Evolutionary conservation across 345 rosid species (phyloP).

Genomic region (Corchorus olitorius): DNA sequence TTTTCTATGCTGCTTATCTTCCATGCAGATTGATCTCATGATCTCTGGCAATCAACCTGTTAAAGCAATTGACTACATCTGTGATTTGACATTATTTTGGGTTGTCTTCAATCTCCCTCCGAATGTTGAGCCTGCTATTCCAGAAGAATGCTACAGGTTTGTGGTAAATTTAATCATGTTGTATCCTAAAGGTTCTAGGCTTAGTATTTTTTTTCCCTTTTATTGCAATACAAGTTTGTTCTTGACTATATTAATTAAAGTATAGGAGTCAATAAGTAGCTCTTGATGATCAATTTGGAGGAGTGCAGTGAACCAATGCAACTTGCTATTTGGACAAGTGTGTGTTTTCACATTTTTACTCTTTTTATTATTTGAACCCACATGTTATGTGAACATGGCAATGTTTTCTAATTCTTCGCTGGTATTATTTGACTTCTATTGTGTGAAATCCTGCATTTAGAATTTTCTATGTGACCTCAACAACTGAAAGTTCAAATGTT

Average conservation of each 20-base stretch:
- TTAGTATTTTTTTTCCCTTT: background rate
- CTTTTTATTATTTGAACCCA: background rate
- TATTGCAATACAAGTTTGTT: background rate
- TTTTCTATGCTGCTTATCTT: slow-evolving; percentile 26
- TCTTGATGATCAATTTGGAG: background rate
- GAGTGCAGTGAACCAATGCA: background rate
- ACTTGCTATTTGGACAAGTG: background rate
- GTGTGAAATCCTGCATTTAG: background rate
- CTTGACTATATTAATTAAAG: background rate
- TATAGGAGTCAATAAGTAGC: background rate
- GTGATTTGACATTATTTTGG: slow-evolving; percentile 64
- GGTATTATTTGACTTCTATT: background rate
- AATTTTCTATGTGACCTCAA: background rate
- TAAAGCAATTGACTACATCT: slow-evolving; percentile 59
- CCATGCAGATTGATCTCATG: slow-evolving; percentile 84
- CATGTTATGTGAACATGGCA: background rate
- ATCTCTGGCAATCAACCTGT: slow-evolving; percentile 80
- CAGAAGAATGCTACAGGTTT: slow-evolving; percentile 68
- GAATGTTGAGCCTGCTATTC: slow-evolving; percentile 48
- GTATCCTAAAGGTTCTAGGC: background rate
- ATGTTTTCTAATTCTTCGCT: background rate
- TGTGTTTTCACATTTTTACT: background rate
- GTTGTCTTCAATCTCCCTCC: slow-evolving; percentile 68
- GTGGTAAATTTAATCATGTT: slow-evolving; percentile 15
- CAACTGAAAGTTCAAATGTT: background rate